A percentile compares a stretch with the other conserved stretches of the same genome.
These are phyloP conservation scores for Amanita subjunquillea DNA, from an alignment of 768 basidiomycete genomes.

Conservation along the genomic window DNA sequence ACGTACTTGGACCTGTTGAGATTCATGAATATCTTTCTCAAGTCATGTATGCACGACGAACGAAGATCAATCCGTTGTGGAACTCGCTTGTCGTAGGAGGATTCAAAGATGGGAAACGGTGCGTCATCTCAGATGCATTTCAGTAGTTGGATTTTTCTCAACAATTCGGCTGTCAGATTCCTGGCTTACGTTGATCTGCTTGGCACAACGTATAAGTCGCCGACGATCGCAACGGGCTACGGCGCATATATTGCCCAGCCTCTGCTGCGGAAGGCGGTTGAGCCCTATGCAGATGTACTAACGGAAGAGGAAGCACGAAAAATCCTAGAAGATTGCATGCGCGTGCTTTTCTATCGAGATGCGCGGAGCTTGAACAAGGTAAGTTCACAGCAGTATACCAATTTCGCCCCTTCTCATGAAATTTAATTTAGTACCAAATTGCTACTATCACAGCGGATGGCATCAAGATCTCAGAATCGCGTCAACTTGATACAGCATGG, in stretches of 20 bases:
- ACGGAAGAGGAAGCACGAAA: constrained; percentile 70
- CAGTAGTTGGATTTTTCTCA: neutral
- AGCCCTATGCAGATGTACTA: constrained; percentile 64
- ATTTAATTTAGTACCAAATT: constrained; percentile 80
- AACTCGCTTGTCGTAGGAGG: constrained; percentile 92
- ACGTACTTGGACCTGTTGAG: constrained; percentile 75
- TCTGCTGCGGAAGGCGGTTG: constrained; percentile 82
- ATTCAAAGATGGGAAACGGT: constrained; percentile 77
- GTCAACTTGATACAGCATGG: constrained; percentile 74
- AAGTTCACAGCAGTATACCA: constrained; percentile 8
- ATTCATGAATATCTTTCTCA: constrained; percentile 89
- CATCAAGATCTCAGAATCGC: constrained; percentile 69
- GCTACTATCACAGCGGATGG: constrained; percentile 78
- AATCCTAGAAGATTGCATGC: constrained; percentile 81
- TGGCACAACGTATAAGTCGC: constrained; percentile 92
- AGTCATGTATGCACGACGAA: constrained; percentile 82
- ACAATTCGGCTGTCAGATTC: constrained; percentile 47
- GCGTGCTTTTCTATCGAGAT: constrained; percentile 93
- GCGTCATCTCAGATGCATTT: constrained; percentile 10
- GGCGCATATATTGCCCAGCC: constrained; percentile 92
- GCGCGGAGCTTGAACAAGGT: constrained; percentile 95
- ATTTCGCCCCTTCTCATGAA: neutral
- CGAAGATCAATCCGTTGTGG: constrained; percentile 92
- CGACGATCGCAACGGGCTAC: constrained; percentile 92
- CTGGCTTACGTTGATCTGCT: constrained; percentile 89